Evolutionary conservation across 148 eudicot genomes (phyloP).

Genomic region (Chenopodium formosanum): DNA sequence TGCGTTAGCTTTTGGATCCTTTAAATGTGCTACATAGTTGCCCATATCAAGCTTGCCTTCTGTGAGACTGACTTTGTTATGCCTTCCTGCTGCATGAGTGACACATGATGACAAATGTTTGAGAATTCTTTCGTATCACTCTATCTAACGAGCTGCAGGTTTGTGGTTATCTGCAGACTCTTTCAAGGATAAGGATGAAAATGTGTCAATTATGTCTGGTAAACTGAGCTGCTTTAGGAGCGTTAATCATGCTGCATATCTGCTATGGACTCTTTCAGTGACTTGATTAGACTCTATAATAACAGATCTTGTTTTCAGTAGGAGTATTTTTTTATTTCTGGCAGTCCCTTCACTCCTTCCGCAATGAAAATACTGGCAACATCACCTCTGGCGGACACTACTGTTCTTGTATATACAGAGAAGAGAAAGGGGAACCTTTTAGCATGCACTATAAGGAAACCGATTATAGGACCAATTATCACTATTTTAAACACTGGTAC

Average conservation of each 20-base stretch:
- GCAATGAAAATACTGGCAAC: too few relatives aligned
- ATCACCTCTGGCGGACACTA: background rate
- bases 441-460: too few relatives aligned
- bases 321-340: background rate
- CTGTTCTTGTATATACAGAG: background rate
- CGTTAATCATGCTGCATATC: background rate
- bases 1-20: slow-evolving; percentile 8
- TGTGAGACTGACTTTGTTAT: background rate
- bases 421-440: background rate
- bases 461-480: too few relatives aligned
- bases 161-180: background rate
- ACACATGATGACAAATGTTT: background rate
- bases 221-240: too few relatives aligned
- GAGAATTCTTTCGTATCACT: background rate
- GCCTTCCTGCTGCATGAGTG: background rate
- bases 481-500: too few relatives aligned
- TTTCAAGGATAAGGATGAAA: background rate
- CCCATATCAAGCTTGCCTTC: background rate
- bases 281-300: background rate
- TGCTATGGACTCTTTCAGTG: background rate
- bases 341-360: too few relatives aligned
- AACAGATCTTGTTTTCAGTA: background rate
- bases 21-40: background rate
- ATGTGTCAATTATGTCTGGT: background rate
- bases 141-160: background rate